phyloP scores from a whole-genome alignment of 1,284 basidiomycete genomes.

The Malassezia furfur region DNA sequence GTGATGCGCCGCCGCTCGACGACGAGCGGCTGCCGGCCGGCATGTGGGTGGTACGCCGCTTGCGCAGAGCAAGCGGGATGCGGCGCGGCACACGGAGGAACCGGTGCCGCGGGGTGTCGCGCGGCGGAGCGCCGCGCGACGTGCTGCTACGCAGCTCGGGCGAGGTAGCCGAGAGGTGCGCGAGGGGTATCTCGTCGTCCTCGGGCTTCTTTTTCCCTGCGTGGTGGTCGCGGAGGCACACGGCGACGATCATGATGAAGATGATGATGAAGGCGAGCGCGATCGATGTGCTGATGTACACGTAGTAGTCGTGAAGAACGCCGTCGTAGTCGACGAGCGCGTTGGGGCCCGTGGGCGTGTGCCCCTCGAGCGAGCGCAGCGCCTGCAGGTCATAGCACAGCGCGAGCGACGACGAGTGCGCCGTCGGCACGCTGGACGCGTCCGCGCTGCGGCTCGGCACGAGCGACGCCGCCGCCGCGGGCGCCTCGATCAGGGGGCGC shows the following conservation, averaged over 20 bases:
- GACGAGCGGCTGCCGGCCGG: too few species aligned
- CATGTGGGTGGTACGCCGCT: background rate
- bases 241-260: conserved; percentile 41
- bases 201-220: conserved; percentile 20
- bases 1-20: too few species aligned
- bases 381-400: background rate
- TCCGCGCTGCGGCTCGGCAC: too few species aligned
- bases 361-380: background rate
- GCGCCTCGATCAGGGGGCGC: too few species aligned
- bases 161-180: conserved; percentile 15
- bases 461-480: too few species aligned
- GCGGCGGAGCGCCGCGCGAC: too few species aligned
- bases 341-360: background rate
- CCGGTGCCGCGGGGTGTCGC: background rate
- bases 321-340: background rate
- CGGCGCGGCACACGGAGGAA: background rate
- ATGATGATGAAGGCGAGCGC: conserved; percentile 47
- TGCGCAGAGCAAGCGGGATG: background rate
- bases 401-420: background rate
- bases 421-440: too few species aligned
- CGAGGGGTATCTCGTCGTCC: conserved; percentile 19
- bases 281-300: background rate
- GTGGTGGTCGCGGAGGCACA: conserved; percentile 36
- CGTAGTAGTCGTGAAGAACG: background rate
- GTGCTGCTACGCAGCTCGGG: conserved; percentile 14